phyloP scores from a whole-genome alignment of 2,329 filamentous ascomycete genomes.

The Trichoderma hamatum region DNA sequence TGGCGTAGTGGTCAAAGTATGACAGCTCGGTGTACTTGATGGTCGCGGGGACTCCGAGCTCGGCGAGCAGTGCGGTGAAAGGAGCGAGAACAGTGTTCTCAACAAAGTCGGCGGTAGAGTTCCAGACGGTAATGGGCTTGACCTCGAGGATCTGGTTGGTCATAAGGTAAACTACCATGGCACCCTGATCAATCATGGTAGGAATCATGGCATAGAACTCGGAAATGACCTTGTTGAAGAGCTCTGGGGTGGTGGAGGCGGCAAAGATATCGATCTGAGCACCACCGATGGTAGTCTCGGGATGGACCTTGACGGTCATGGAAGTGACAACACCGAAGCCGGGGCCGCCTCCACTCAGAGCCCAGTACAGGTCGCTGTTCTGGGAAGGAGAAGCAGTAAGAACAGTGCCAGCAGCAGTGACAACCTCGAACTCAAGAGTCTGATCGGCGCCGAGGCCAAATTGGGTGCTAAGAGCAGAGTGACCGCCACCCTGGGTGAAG shows the following conservation, averaged over 20 bases:
- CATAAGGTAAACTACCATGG: conserved; percentile 50
- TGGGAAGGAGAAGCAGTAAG: conserved; percentile 47
- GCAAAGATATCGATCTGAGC: conserved; percentile 32
- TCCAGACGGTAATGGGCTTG: conserved; percentile 49
- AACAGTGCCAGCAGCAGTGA: conserved; percentile 53
- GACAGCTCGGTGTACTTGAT: conserved; percentile 37
- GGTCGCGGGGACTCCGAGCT: conserved; percentile 33
- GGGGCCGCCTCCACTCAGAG: conserved; percentile 58
- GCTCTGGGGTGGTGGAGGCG: not conserved
- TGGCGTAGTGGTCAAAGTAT: conserved; percentile 37
- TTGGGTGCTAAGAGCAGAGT: conserved; percentile 52
- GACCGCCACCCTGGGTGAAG: conserved; percentile 63
- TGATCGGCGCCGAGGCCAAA: conserved; percentile 64
- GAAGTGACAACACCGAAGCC: conserved; percentile 50
- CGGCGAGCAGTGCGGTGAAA: conserved; percentile 39
- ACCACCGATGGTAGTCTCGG: conserved; percentile 36
- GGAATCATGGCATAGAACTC: conserved; percentile 36
- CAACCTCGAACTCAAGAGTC: conserved; percentile 56
- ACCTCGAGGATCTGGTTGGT: conserved; percentile 48
- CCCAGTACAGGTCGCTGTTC: conserved; percentile 62
- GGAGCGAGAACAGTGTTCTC: conserved; percentile 45
- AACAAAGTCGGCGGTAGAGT: conserved; percentile 45
- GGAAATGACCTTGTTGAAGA: conserved; percentile 29
- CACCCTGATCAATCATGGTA: conserved; percentile 51
- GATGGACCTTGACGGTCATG: conserved; percentile 41